Evolutionary conservation across 352 stramenopile genomes (phyloP).

Genomic region (Pythium volutum): DNA sequence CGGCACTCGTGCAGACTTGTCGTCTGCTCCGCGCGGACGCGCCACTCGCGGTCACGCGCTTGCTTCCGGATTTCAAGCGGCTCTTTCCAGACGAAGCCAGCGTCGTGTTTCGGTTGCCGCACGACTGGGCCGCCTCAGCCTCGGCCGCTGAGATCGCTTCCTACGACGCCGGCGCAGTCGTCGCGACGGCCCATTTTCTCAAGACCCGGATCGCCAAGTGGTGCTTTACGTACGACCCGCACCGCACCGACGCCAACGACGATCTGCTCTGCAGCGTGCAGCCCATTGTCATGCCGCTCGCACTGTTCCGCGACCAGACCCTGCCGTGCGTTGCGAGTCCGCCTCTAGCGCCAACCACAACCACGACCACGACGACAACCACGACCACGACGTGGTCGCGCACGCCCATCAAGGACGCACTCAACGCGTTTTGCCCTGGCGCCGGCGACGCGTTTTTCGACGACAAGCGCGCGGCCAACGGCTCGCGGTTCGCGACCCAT

Average conservation of each 20-base stretch:
- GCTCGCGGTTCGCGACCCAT: slow-evolving; percentile 22
- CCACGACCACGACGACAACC: background rate
- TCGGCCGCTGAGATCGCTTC: too few species aligned
- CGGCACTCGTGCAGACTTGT: slow-evolving; percentile 10
- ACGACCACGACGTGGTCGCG: slow-evolving; percentile 14
- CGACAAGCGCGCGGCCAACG: slow-evolving; percentile 13
- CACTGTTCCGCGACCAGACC: background rate
- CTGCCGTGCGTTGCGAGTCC: background rate
- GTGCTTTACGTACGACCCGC: slow-evolving; percentile 23
- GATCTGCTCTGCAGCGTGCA: slow-evolving; percentile 21
- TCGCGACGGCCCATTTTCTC: slow-evolving; percentile 23
- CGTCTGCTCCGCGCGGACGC: slow-evolving; percentile 13
- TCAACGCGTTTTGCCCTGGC: slow-evolving; percentile 11
- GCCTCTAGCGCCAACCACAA: background rate
- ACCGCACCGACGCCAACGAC: slow-evolving; percentile 1
- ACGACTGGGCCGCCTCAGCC: too few species aligned
- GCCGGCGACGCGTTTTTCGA: slow-evolving; percentile 23
- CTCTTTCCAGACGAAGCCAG: background rate
- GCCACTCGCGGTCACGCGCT: background rate
- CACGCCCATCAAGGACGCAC: slow-evolving; percentile 8
- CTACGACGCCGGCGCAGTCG: too few species aligned
- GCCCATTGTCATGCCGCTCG: slow-evolving; percentile 18
- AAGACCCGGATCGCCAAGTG: slow-evolving; percentile 22
- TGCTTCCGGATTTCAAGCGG: slow-evolving; percentile 14
- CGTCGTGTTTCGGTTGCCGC: slow-evolving; percentile 4